A percentile compares a stretch with the other conserved stretches of the same genome.
Conservation (phyloP, 2,329 filamentous ascomycete species). For the Aspergillus costaricaensis region DNA sequence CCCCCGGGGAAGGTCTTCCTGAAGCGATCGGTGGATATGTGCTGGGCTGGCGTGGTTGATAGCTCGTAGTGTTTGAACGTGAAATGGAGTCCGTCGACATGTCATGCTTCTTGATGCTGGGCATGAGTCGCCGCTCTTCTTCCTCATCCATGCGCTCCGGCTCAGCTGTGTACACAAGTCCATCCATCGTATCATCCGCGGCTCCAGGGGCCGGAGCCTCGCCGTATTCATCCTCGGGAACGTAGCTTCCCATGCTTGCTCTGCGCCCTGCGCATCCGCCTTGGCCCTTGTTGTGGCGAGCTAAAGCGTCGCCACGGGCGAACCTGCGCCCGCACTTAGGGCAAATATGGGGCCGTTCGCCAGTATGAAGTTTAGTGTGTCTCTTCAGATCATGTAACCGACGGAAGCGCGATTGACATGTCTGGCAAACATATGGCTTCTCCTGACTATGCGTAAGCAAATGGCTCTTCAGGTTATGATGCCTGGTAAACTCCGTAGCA, state of each 20-base stretch:
- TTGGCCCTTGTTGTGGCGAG: slow-evolving; percentile 91
- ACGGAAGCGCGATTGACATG: slow-evolving; percentile 90
- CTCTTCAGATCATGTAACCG: slow-evolving; percentile 93
- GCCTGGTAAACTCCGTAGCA: slow-evolving; percentile 92
- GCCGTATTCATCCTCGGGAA: slow-evolving; percentile 70
- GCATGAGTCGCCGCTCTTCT: slow-evolving; percentile 57
- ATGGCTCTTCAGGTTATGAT: slow-evolving; percentile 97
- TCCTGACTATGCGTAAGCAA: slow-evolving; percentile 97
- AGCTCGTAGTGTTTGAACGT: slow-evolving; percentile 42
- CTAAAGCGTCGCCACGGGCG: slow-evolving; percentile 89
- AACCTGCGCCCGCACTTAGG: slow-evolving; percentile 94
- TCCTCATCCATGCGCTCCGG: slow-evolving; percentile 53
- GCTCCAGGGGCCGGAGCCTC: slow-evolving; percentile 47
- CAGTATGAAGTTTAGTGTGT: slow-evolving; percentile 94
- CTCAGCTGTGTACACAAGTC: slow-evolving; percentile 58
- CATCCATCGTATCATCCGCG: slow-evolving; percentile 63
- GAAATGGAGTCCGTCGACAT: slow-evolving; percentile 55
- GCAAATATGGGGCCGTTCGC: slow-evolving; percentile 92
- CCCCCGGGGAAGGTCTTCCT: slow-evolving; percentile 53
- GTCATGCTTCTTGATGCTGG: slow-evolving; percentile 74
- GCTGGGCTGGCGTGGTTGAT: slow-evolving; percentile 67
- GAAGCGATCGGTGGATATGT: slow-evolving; percentile 75
- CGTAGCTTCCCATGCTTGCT: slow-evolving; percentile 81
- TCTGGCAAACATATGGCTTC: slow-evolving; percentile 91
- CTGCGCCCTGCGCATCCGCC: slow-evolving; percentile 92